Base-by-base conservation (phyloP, 441 rosid genomes). In the Adansonia rubrostipa region DNA sequence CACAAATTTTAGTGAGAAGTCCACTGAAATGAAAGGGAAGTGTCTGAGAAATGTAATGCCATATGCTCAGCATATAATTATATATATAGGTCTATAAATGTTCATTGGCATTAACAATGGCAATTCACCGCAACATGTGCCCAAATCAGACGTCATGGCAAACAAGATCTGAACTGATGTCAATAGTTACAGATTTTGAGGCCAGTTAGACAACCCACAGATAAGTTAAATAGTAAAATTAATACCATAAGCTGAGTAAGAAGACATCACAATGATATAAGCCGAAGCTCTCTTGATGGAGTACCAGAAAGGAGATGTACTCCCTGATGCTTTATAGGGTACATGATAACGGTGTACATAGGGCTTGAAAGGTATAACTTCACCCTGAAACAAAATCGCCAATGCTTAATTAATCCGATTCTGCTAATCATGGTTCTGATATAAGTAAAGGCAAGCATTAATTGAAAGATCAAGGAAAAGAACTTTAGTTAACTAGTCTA, bases 211-310 rank as follows among this genome's bases (percentile, higher is more conserved):
- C 62, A 71, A 71, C 42, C 17, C 15, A 71, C 45, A 53, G 15
- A 15, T 24, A 51, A 71, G 47, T 24, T 11, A 58, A 58, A 73
- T 17, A 11, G 36, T 67, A 14, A 40, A 40, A 3, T 77, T 13
- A 70, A 76, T 89, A 88, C 97, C 98, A 70, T 90, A 94, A 70
- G 96, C 96, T 42, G 98, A 94, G 79, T 94, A 94, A 19, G 98
- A 92, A 78, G 98, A 85, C 81, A 92, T 64, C 73, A 93, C 92
- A 24, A 94, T 94, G 56, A 94, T 89, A 78, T 90, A 79, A 14
- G 97, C 95, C 0, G 98, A 82, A 79, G 90, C 98, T 85, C 97
- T 87, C 93, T 90, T 94, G 73, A 94, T 89, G 0, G 98, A 92
- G 85, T 91, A 94, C 98, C 98, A 95, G 24, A 89, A 85, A n/a